Base-by-base conservation (phyloP, 257 asterid genomes). In the Fraxinus anomala region DNA sequence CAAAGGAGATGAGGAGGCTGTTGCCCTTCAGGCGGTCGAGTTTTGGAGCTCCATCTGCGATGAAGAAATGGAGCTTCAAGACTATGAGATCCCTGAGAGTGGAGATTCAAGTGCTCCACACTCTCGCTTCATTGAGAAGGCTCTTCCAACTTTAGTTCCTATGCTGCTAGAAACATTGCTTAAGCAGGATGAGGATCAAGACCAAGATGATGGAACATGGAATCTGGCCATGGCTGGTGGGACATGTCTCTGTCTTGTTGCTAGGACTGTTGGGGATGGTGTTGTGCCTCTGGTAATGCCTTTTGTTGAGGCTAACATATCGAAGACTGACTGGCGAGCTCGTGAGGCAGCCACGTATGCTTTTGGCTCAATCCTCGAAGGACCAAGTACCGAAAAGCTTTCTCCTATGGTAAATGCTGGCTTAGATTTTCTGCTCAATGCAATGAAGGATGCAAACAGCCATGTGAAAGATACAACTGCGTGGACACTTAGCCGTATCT, bases 31-130 rank as follows among this genome's bases (percentile, higher is more conserved):
- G 83, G 96, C 98, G 36, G 59, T 94, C 51, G 98, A 94, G 78
- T 94, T 94, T 75, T 94, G 98, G 98, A 94, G 96, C 78, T 89
- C 96, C n/a, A 87, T 94, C 63, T 92, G 97, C 83, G 97, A 92
- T 80, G 96, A 84, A 75, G 98, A 94, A 85, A 86, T 89, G 66
- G 98, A 92, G 77, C 83, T 90, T 77, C 94, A 90, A 87, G 97
- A 87, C 68, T 87, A 84, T 76, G 95, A 87, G 79, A 87, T 76
- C 75, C 84, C 89, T 33, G 89, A 86, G 19, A 87, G 82, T 69
- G 97, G 88, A 33, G 90, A 87, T 75, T 90, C 96, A 12, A 73
- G 61, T 83, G 83, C 86, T 33, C 81, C 90, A 13, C 92, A 89
- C 81, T 94, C 89, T 59, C 88, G 79, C 17, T 94, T 94, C 82